These are phyloP conservation scores for Saussurea involucrata DNA, from an alignment of 129 eudicot species.

Conservation along the genomic window DNA sequence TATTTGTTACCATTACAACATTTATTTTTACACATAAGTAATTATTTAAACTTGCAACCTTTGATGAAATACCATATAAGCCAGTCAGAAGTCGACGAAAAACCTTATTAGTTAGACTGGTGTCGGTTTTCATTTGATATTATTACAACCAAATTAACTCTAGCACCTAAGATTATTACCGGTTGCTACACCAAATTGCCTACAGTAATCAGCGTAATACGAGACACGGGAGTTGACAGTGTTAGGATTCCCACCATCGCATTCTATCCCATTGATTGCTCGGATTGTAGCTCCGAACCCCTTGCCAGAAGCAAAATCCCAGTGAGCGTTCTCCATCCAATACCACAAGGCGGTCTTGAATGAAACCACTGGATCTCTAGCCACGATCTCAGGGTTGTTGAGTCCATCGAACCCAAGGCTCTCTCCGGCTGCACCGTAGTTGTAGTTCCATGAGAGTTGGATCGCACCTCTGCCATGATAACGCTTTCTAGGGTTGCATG, in stretches of 20 bases:
- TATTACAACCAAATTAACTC: neutral
- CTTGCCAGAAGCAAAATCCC: conserved; percentile 16
- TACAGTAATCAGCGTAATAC: conserved; percentile 21
- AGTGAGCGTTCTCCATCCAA: conserved; percentile 25
- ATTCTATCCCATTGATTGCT: conserved; percentile 24
- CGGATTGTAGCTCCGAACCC: conserved; percentile 28
- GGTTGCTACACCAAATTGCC: conserved; percentile 14
- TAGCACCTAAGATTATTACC: conserved; percentile 23
- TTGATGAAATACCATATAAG: neutral
- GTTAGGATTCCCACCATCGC: neutral
- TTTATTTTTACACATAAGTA: too few relatives aligned
- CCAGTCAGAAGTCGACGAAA: neutral
- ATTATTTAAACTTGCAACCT: neutral
- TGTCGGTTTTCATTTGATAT: neutral
- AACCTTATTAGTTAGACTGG: neutral
- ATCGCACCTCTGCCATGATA: conserved; percentile 25
- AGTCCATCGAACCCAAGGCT: conserved; percentile 25
- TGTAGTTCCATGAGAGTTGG: conserved; percentile 28
- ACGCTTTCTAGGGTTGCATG: too few relatives aligned
- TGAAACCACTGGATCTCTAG: conserved; percentile 12
- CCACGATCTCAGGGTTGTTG: conserved; percentile 26
- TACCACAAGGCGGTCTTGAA: conserved; percentile 29
- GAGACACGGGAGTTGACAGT: conserved; percentile 13
- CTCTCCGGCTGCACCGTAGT: conserved; percentile 30
- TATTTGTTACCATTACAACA: neutral